These are phyloP conservation scores for Chloris gayana DNA, from an alignment of 176 grass and related monocot species.

Conservation along the genomic window DNA sequence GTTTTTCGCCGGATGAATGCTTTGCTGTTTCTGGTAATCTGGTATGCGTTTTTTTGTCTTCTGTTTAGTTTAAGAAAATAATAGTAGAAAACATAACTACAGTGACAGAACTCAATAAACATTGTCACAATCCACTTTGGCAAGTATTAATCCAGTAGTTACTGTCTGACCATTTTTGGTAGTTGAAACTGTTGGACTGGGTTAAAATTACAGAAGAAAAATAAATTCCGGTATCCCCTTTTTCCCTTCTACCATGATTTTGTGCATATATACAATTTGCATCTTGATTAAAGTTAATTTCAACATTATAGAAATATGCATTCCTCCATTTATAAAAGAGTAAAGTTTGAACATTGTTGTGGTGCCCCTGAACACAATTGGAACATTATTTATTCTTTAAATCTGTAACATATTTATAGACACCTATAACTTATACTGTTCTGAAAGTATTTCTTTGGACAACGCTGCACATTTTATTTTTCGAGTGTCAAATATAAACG, in stretches of 20 bases:
- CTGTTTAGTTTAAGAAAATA: background rate
- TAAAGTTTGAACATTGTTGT: background rate
- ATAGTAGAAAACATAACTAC: background rate
- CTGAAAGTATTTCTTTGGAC: background rate
- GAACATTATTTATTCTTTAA: background rate
- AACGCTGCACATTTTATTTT: background rate
- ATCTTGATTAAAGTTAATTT: background rate
- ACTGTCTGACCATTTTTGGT: too few relatives aligned
- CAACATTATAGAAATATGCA: background rate
- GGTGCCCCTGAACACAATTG: background rate
- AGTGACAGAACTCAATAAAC: too few relatives aligned
- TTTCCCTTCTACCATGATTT: background rate
- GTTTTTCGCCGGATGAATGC: background rate
- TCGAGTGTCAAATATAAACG: background rate
- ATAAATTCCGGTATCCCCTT: too few relatives aligned
- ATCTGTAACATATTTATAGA: background rate
- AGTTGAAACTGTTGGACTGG: too few relatives aligned
- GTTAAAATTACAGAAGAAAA: too few relatives aligned
- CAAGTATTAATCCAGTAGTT: too few relatives aligned
- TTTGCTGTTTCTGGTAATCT: background rate
- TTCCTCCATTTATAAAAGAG: background rate
- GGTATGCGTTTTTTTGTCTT: background rate
- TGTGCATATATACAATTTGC: background rate
- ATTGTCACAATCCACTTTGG: too few relatives aligned
- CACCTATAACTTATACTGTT: background rate